phyloP scores from a whole-genome alignment of 2,329 filamentous ascomycete species.

The Helotiales sp. region DNA sequence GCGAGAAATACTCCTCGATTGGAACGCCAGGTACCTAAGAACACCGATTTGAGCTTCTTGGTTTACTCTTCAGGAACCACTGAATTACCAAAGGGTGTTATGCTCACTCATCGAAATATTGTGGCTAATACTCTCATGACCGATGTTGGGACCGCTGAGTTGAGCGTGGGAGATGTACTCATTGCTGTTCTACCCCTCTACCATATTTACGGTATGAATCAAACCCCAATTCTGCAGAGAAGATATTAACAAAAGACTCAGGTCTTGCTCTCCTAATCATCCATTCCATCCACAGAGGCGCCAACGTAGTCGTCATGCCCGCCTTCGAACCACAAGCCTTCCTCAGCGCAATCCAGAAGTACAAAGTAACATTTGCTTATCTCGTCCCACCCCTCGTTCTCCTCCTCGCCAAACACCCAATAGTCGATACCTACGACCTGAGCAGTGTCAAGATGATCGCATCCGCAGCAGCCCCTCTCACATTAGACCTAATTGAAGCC shows the following conservation, averaged over 20 bases:
- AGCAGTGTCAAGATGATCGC: slow-evolving; percentile 80
- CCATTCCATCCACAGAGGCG: slow-evolving; percentile 65
- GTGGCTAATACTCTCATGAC: slow-evolving; percentile 71
- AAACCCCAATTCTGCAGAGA: no score
- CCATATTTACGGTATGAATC: slow-evolving; percentile 61
- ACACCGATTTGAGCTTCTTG: slow-evolving; percentile 77
- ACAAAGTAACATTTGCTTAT: slow-evolving; percentile 75
- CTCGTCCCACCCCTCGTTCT: slow-evolving; percentile 84
- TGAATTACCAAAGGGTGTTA: slow-evolving; percentile 80
- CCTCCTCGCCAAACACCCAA: slow-evolving; percentile 75
- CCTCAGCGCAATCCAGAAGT: slow-evolving; percentile 74
- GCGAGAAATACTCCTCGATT: slow-evolving; percentile 57
- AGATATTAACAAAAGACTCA: not conserved
- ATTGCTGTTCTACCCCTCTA: slow-evolving; percentile 85
- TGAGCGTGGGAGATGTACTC: slow-evolving; percentile 42
- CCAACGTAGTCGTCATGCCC: slow-evolving; percentile 70
- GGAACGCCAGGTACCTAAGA: slow-evolving; percentile 59
- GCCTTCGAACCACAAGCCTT: slow-evolving; percentile 80
- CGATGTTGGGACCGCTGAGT: slow-evolving; percentile 52
- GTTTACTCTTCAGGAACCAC: slow-evolving; percentile 61
- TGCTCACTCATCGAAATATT: slow-evolving; percentile 82
- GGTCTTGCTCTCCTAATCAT: slow-evolving; percentile 71
- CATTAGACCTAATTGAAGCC: slow-evolving; percentile 74
- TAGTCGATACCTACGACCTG: slow-evolving; percentile 79
- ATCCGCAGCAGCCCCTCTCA: slow-evolving; percentile 82